A percentile compares a stretch with the other conserved stretches of the same genome.
phyloP scores from a whole-genome alignment of 2,329 filamentous ascomycete species.

The Bipolaris victoriae region DNA sequence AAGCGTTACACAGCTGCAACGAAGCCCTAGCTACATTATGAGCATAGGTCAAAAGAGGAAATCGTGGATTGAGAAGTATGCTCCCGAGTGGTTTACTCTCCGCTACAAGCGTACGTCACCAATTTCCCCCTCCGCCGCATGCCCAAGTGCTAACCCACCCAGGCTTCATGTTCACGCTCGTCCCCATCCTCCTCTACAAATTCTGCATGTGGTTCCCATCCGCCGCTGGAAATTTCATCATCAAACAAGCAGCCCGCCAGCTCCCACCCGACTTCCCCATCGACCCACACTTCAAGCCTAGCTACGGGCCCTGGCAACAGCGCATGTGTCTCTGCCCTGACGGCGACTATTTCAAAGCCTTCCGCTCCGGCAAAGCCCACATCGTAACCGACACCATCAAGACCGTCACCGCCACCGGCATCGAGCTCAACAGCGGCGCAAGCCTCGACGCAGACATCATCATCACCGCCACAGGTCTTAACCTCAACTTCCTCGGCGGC shows the following conservation, averaged over 20 bases:
- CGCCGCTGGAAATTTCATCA: conserved; percentile 57
- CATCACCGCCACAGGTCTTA: conserved; percentile 69
- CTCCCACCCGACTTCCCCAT: conserved; percentile 57
- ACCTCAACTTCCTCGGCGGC: conserved; percentile 61
- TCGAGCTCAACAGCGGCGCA: conserved; percentile 56
- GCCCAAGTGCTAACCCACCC: not conserved
- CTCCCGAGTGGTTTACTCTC: conserved; percentile 58
- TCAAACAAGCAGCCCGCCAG: conserved; percentile 52
- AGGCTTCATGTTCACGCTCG: conserved; percentile 57
- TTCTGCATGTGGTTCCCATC: conserved; percentile 62
- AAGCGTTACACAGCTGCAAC: conserved; percentile 79
- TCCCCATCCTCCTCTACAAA: conserved; percentile 56
- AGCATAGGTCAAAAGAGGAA: conserved; percentile 54
- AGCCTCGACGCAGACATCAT: conserved; percentile 65
- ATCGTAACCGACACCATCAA: conserved; percentile 64
- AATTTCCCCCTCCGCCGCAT: too few species aligned
- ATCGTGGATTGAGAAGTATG: conserved; percentile 45
- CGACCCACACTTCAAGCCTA: conserved; percentile 56
- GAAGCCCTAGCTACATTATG: conserved; percentile 70
- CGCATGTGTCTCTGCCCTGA: conserved; percentile 73
- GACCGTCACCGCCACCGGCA: conserved; percentile 56
- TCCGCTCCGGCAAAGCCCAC: conserved; percentile 58
- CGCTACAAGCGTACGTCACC: conserved; percentile 52
- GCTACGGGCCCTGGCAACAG: conserved; percentile 68
- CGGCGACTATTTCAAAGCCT: conserved; percentile 63